Conservation (phyloP, 1,284 basidiomycete genomes). For the Rhodotorula sp. region DNA sequence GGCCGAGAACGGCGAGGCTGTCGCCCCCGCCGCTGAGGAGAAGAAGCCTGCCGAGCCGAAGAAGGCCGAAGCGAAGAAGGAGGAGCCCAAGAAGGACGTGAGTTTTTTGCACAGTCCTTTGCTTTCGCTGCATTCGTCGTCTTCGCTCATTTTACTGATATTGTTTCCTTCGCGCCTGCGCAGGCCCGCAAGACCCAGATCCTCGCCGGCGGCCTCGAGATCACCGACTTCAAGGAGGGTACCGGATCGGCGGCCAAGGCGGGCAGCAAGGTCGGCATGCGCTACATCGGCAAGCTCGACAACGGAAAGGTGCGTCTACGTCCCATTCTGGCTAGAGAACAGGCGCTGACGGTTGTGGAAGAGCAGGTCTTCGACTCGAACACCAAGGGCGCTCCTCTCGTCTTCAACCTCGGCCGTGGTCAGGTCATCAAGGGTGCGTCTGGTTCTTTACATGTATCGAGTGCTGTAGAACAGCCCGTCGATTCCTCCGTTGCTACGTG, state of each 20-base stretch:
- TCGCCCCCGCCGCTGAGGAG: constrained; percentile 55
- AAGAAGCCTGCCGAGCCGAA: constrained; percentile 44
- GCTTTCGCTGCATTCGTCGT: too few relatives aligned
- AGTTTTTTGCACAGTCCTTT: neutral
- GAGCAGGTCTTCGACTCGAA: constrained; percentile 74
- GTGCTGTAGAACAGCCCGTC: too few relatives aligned
- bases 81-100: constrained; percentile 19
- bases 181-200: constrained; percentile 50
- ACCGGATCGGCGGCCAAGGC: constrained; percentile 79
- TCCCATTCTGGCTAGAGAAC: too few relatives aligned
- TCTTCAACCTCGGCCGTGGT: constrained; percentile 64
- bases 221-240: constrained; percentile 75
- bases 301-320: constrained; percentile 62
- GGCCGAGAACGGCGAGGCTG: constrained; percentile 57
- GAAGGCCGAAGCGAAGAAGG: constrained; percentile 34
- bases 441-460: neutral
- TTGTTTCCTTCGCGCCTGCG: neutral
- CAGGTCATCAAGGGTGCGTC: constrained; percentile 93
- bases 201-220: constrained; percentile 71
- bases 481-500: too few relatives aligned
- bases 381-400: constrained; percentile 61
- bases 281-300: constrained; percentile 83
- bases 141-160: neutral
- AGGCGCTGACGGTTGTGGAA: neutral
- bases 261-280: constrained; percentile 79